Evolutionary conservation across 2,329 filamentous ascomycete species (phyloP), one percentile per base, ranked within the genome.

Genomic region (Torrubiellomyces zombiae): DNA sequence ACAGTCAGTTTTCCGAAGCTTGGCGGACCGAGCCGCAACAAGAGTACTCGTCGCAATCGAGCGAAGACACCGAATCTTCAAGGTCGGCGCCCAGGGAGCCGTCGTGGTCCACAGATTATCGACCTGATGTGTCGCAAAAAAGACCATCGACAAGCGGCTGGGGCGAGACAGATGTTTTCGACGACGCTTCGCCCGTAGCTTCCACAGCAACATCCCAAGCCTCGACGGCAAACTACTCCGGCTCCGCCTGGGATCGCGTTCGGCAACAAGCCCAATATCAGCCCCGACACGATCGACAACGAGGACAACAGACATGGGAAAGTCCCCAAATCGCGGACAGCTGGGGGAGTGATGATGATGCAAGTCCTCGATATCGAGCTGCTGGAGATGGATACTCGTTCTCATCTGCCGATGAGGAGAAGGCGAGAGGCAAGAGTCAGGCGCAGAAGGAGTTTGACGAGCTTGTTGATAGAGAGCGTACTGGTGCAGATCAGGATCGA

Each of bases 381-480:
- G 20, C 30, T 5, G 35, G 28, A 5, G 41, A 48, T 6, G 39
- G 34, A 17, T 58, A 48, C 30, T 35, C 46, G 0, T 60, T 48
- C 29, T 44, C 47, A 4, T 32, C 34, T 4, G 31, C 40, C 2
- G 55, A 57, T 7, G 48, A 50, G 27, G 51, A 57, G 13, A 49
- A 38, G 28, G 33, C 37, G 4, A 37, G 44, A 10, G 50, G 48
- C 21, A 61, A 53, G 37, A 48, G 50, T 7, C 50, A 58, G 32
- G 59, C 61, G 5, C 61, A 66, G 29, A 51, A 45, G 29, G 58
- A 66, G 16, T 66, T 65, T 33, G 61, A 66, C 30, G 45, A 45
- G 12, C 44, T 64, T 29, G 28, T 65, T 3, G 60, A 65, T 20
- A 43, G 47, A 9, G 61, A 65, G 29, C 44, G 54, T 13, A 39